Percentiles rank a stretch among this genome's conserved stretches.
These are phyloP conservation scores for Talaromyces sp. DNA, from an alignment of 2,329 filamentous ascomycete genomes.

Conservation along the genomic window DNA sequence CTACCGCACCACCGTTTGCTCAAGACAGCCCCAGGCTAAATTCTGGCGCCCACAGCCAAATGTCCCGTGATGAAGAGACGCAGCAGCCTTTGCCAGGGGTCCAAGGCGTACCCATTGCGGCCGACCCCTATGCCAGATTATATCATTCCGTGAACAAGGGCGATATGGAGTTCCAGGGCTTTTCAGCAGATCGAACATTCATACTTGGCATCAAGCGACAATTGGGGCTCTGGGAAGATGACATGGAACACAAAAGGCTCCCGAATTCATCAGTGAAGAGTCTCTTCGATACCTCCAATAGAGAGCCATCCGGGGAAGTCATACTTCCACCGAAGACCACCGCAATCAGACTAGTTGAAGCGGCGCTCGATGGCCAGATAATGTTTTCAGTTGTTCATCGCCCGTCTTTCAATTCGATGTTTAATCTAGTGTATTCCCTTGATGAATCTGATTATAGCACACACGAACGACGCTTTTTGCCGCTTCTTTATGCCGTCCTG, in stretches of 20 bases:
- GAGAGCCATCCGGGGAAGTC: background rate
- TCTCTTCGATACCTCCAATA: background rate
- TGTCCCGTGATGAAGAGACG: background rate
- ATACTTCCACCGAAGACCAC: background rate
- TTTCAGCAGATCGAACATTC: conserved; percentile 2
- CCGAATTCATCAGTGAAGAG: background rate
- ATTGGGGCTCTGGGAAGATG: background rate
- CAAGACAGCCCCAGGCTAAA: background rate
- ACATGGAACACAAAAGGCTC: background rate
- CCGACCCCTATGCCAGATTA: background rate
- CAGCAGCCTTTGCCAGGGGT: background rate
- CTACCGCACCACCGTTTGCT: background rate
- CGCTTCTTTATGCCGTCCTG: conserved; percentile 1
- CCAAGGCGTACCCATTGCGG: background rate
- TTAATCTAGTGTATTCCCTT: background rate
- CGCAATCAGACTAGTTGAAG: background rate
- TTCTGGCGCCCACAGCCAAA: background rate
- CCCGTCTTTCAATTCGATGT: background rate
- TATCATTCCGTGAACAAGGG: conserved; percentile 3
- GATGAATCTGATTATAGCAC: background rate
- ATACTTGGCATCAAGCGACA: background rate
- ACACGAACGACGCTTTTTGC: background rate
- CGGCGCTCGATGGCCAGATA: background rate
- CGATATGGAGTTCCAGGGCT: conserved; percentile 2
- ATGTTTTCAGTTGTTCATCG: background rate